These are phyloP conservation scores for Eimeria tenella DNA, from an alignment of 169 alveolate genomes.

Conservation along the genomic window DNA sequence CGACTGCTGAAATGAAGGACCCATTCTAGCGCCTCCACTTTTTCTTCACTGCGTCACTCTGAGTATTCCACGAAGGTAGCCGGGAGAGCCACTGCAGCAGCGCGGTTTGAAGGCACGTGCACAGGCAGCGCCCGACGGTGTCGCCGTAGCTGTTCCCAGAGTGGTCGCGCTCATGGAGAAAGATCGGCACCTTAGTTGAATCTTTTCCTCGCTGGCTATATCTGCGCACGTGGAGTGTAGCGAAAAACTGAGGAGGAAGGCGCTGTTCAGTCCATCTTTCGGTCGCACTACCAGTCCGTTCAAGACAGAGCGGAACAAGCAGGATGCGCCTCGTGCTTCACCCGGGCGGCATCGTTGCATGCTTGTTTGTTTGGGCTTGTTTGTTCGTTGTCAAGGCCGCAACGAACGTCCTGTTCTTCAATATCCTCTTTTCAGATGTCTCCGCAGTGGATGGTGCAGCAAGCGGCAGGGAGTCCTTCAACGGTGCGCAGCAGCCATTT, in stretches of 20 bases:
- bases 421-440: constrained; percentile 22
- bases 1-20: not conserved
- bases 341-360: constrained; percentile 72
- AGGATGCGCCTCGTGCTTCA: constrained; percentile 70
- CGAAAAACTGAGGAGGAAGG: not conserved
- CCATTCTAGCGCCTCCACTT: not conserved
- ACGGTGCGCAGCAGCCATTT: not conserved
- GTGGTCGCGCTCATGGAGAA: constrained; percentile 52
- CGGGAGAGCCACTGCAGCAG: not conserved
- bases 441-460: not conserved
- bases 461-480: not conserved
- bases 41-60: too few relatives aligned
- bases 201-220: not conserved
- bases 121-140: not conserved
- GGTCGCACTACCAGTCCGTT: not conserved
- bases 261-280: not conserved
- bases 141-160: not conserved
- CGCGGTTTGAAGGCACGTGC: not conserved
- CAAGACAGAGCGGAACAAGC: not conserved
- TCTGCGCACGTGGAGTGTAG: not conserved
- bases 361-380: constrained; percentile 36
- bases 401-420: constrained; percentile 60
- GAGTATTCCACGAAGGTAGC: not conserved
- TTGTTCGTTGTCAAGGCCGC: constrained; percentile 37
- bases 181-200: not conserved